Percentiles rank a stretch among this genome's conserved stretches.
phyloP scores from a whole-genome alignment of 768 basidiomycete species.

The Boletus reticuloceps region DNA sequence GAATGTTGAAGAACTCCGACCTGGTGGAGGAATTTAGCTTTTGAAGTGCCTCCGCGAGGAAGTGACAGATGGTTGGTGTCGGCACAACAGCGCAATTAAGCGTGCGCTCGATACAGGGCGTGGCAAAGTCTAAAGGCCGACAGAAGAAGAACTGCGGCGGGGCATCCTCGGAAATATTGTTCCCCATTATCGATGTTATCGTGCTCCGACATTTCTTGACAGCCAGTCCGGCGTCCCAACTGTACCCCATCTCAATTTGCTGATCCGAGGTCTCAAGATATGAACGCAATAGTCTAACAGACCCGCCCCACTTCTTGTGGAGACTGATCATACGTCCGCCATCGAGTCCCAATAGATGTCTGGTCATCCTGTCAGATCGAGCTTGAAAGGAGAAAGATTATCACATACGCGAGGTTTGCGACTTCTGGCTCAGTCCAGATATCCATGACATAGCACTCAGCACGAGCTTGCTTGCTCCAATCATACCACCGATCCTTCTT shows the following conservation, averaged over 20 bases:
- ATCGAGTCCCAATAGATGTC: not conserved
- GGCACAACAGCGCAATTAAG: not conserved
- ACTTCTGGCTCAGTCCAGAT: constrained; percentile 1
- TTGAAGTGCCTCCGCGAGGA: not conserved
- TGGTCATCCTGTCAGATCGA: not conserved
- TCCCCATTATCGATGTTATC: not conserved
- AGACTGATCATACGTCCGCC: not conserved
- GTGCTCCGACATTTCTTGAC: not conserved
- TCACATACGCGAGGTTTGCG: not conserved
- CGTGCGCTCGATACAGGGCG: accelerated
- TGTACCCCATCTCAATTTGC: not conserved
- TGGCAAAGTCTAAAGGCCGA: not conserved
- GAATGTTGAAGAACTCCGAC: not conserved
- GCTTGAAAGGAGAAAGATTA: not conserved
- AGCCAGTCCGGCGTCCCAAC: not conserved
- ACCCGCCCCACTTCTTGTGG: not conserved
- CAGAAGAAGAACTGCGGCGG: not conserved
- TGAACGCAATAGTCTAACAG: not conserved
- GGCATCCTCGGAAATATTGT: not conserved
- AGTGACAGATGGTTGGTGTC: not conserved
- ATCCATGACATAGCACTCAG: not conserved
- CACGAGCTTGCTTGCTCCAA: not conserved
- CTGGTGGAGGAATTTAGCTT: not conserved
- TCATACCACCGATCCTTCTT: not conserved
- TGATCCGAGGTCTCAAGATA: too few relatives aligned